Base-by-base conservation (phyloP, 306 rosid species). In the Malus asiatica region DNA sequence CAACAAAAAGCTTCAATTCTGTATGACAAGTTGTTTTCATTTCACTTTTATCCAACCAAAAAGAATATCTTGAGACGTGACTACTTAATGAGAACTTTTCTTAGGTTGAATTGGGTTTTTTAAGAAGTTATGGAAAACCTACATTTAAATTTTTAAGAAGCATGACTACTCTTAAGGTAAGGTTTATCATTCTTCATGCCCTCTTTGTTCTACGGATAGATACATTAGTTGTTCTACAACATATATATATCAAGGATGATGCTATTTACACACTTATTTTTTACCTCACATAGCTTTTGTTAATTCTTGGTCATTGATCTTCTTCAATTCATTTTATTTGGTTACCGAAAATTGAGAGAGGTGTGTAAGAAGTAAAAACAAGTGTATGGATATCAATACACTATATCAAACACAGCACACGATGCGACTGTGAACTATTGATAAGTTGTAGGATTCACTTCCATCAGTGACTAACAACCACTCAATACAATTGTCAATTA, bases 301-400 rank as follows among this genome's bases (percentile, higher is more conserved):
- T 35, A 35, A 35, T 35, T 35, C 9, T 7, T 35, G 2, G 9
- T 35, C 40, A 35, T 35, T 35, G 40, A 6, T 35, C 2, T 1
- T 35, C 9, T 35, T 35, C 9, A 35, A 35, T 35, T 33, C 38
- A 33, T 33, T 35, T 35, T 0, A 35, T 35, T 0, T 35, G 9
- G 1, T 35, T 0, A 7, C 2, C 6, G 9, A 35, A 35, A 35
- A 35, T 35, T 35, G 0, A 35, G 2, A 35, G 1, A 0, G 2
- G 0, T 35, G 9, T 7, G 9, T 35, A 2, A 35, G 9, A 35
- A 35, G 9, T 35, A 7, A 35, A 35, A 35, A 35, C 0, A 35
- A 0, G 9, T 6, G 9, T 35, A 35, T 35, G 9, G 0, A 35
- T 35, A 35, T 35, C 2, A 35, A 6, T 35, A 35, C 9, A 35